Conservation (phyloP, 805 yeast species). For the Candida stauntonica region DNA sequence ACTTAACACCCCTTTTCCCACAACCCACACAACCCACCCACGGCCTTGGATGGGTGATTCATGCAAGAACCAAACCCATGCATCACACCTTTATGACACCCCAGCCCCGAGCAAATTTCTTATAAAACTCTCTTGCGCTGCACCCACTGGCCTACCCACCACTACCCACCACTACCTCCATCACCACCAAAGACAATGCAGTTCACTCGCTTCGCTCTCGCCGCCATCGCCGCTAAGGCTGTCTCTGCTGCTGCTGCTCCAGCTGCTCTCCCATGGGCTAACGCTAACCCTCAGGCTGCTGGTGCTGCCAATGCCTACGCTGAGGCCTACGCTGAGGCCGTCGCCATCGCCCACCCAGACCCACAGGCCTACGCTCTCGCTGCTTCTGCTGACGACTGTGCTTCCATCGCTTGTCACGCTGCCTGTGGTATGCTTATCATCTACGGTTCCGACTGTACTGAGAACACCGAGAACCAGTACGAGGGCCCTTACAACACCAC, state of each 20-base stretch:
- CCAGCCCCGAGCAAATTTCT: neutral
- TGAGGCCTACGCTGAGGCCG: conserved; percentile 16
- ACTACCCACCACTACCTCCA: neutral
- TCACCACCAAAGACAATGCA: conserved; percentile 5
- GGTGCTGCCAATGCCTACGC: conserved; percentile 15
- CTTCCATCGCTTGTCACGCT: conserved; percentile 30
- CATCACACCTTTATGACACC: no score
- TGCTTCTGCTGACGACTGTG: conserved; percentile 25
- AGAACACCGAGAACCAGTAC: conserved; percentile 13
- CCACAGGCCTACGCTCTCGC: conserved; percentile 27
- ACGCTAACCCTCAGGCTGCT: conserved; percentile 16
- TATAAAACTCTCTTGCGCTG: neutral
- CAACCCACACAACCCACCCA: no score
- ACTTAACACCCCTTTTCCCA: no score
- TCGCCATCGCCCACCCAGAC: conserved; percentile 22
- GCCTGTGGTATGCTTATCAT: conserved; percentile 31
- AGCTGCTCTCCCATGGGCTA: conserved; percentile 17
- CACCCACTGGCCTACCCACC: conserved; percentile 4
- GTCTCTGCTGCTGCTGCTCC: conserved; percentile 11
- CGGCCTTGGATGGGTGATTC: no score
- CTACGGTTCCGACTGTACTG: conserved; percentile 29
- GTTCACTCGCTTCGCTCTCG: conserved; percentile 13
- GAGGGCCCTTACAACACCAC: conserved; percentile 19
- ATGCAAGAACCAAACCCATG: no score
- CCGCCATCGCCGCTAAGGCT: conserved; percentile 11